A percentile compares a stretch with the other conserved stretches of the same genome.
phyloP scores from a whole-genome alignment of 257 asterid species.

The Solanum lycopersicoides region DNA sequence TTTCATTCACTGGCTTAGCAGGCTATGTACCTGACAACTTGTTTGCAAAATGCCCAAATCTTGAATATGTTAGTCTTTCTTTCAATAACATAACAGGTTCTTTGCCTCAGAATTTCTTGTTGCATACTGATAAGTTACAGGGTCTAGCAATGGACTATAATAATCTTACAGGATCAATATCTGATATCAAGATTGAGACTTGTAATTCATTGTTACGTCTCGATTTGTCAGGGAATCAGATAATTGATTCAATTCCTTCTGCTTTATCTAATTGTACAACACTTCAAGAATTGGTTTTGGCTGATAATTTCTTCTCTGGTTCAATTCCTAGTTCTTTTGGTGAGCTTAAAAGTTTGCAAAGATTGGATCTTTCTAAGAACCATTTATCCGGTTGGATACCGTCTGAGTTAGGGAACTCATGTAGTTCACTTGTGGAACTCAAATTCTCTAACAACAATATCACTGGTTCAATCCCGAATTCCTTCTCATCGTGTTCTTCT shows the following conservation, averaged over 20 bases:
- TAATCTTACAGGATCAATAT: slow-evolving; percentile 54
- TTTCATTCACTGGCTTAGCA: slow-evolving; percentile 49
- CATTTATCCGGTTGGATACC: slow-evolving; percentile 88
- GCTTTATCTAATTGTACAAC: slow-evolving; percentile 60
- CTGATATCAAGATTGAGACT: slow-evolving; percentile 39
- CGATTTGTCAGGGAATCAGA: slow-evolving; percentile 70
- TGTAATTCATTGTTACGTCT: slow-evolving; percentile 53
- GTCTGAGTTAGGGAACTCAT: slow-evolving; percentile 42
- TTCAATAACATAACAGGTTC: slow-evolving; percentile 69
- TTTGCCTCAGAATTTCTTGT: slow-evolving; percentile 43
- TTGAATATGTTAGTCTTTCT: slow-evolving; percentile 57
- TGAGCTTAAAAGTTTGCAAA: slow-evolving; percentile 40
- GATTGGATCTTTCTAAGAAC: slow-evolving; percentile 72
- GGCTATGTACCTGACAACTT: slow-evolving; percentile 53
- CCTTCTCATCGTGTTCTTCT: slow-evolving; percentile 57
- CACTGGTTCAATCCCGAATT: slow-evolving; percentile 61
- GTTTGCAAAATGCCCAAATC: slow-evolving; percentile 49
- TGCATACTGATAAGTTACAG: slow-evolving; percentile 38
- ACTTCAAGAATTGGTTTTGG: slow-evolving; percentile 40
- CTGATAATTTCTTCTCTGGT: slow-evolving; percentile 53
- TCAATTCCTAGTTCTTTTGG: slow-evolving; percentile 59
- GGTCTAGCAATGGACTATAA: slow-evolving; percentile 73
- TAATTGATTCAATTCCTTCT: slow-evolving; percentile 41
- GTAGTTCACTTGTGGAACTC: slow-evolving; percentile 62
- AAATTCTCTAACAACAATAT: slow-evolving; percentile 66